Evolutionary conservation across 108 stramenopile species (phyloP).

Genomic region (Seminavis robusta): DNA sequence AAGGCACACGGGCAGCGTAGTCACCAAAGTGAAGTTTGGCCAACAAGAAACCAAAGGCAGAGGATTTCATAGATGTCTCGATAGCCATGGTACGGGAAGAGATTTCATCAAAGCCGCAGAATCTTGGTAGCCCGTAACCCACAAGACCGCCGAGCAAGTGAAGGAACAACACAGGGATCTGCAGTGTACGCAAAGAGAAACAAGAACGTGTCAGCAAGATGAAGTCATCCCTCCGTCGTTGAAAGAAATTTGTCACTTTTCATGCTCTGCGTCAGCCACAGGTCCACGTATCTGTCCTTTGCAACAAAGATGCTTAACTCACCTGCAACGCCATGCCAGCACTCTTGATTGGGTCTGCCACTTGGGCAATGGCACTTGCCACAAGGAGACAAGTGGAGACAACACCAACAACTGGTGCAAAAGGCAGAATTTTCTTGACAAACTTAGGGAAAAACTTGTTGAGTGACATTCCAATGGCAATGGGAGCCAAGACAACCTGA

Average conservation of each 20-base stretch:
- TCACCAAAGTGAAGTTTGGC: conserved; percentile 97
- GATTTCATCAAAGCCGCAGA: conserved; percentile 88
- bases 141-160: conserved; percentile 93
- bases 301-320: too few relatives aligned
- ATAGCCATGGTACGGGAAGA: conserved; percentile 97
- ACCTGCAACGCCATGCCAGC: conserved; percentile 85
- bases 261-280: too few relatives aligned
- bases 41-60: conserved; percentile 95
- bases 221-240: neutral
- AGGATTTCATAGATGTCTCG: conserved; percentile 97
- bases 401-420: conserved; percentile 94
- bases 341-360: conserved; percentile 77
- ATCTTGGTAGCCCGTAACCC: conserved; percentile 81
- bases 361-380: conserved; percentile 94
- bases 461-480: conserved; percentile 90
- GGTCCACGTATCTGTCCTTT: too few relatives aligned
- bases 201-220: neutral
- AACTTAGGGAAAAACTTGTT: conserved; percentile 91
- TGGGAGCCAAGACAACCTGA: conserved; percentile 94
- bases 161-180: conserved; percentile 86
- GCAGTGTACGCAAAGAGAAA: neutral
- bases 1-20: conserved; percentile 91
- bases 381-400: conserved; percentile 94
- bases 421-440: conserved; percentile 88
- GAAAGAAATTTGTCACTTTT: neutral